Evolutionary conservation across 129 eudicot species (phyloP).

Genomic region (Ambrosia trifida): DNA sequence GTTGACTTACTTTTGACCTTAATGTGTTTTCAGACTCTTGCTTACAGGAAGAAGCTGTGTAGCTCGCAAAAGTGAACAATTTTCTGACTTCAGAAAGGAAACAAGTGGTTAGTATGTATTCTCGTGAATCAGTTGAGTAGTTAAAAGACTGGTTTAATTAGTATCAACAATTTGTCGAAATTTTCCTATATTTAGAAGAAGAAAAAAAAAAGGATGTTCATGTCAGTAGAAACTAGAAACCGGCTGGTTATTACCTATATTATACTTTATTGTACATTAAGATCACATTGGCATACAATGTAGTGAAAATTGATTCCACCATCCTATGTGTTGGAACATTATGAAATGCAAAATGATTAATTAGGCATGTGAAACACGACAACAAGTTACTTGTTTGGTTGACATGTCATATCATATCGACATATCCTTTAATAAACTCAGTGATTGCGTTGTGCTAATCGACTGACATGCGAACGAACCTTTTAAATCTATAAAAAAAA

Average conservation of each 20-base stretch:
- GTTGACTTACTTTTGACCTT: background rate
- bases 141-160: slow-evolving; percentile 18
- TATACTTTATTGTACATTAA: slow-evolving; percentile 31
- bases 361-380: too few species aligned
- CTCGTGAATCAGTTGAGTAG: slow-evolving; percentile 18
- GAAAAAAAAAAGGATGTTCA: slow-evolving; percentile 8
- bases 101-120: slow-evolving; percentile 20
- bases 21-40: slow-evolving; percentile 61
- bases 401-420: too few species aligned
- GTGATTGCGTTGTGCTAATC: too few species aligned
- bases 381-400: too few species aligned
- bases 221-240: background rate
- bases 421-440: too few species aligned
- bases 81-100: slow-evolving; percentile 8
- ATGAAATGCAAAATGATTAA: too few species aligned
- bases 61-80: slow-evolving; percentile 17
- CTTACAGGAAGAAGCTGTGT: slow-evolving; percentile 57
- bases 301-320: slow-evolving; percentile 4
- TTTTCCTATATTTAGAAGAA: slow-evolving; percentile 29
- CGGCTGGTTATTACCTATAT: background rate
- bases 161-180: slow-evolving; percentile 31
- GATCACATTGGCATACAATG: background rate
- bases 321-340: background rate
- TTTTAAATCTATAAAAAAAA: too few species aligned
- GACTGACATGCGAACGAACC: too few species aligned